These are phyloP conservation scores for Eimeria praecox DNA, from an alignment of 169 alveolate genomes.

Conservation along the genomic window DNA sequence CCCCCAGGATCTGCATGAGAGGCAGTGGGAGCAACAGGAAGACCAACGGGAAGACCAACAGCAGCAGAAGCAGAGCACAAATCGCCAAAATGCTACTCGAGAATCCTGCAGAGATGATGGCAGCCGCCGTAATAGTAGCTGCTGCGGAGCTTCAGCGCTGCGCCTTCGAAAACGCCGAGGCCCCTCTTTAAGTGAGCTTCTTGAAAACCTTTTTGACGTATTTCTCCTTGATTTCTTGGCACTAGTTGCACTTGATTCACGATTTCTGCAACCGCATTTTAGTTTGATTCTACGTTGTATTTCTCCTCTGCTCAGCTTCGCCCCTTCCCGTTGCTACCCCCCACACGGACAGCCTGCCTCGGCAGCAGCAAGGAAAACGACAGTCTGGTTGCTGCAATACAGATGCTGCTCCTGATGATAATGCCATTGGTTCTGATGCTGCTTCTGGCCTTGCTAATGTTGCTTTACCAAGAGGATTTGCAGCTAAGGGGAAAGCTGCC, in stretches of 20 bases:
- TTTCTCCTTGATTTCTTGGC: neutral
- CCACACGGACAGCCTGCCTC: neutral
- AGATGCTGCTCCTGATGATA: neutral
- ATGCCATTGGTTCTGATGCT: neutral
- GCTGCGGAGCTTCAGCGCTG: neutral
- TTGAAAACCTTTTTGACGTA: neutral
- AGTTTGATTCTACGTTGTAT: neutral
- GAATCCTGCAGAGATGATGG: neutral
- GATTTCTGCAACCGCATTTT: neutral
- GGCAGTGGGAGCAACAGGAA: conserved; percentile 5
- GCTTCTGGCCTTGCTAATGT: conserved; percentile 10
- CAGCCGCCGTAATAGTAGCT: neutral
- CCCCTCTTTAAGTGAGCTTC: conserved; percentile 35
- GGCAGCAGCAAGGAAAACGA: conserved; percentile 11
- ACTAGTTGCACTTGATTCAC: neutral
- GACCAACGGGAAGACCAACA: neutral
- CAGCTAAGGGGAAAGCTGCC: neutral
- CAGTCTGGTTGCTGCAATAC: neutral
- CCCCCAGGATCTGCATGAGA: conserved; percentile 1
- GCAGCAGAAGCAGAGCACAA: neutral
- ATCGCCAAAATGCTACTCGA: neutral
- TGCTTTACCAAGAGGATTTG: neutral
- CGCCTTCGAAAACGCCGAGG: conserved; percentile 56
- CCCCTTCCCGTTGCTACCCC: conserved; percentile 37
- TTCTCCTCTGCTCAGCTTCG: conserved; percentile 29